These are phyloP conservation scores for Aspergillus ochraceus DNA, from an alignment of 2,329 filamentous ascomycete species.

Conservation along the genomic window DNA sequence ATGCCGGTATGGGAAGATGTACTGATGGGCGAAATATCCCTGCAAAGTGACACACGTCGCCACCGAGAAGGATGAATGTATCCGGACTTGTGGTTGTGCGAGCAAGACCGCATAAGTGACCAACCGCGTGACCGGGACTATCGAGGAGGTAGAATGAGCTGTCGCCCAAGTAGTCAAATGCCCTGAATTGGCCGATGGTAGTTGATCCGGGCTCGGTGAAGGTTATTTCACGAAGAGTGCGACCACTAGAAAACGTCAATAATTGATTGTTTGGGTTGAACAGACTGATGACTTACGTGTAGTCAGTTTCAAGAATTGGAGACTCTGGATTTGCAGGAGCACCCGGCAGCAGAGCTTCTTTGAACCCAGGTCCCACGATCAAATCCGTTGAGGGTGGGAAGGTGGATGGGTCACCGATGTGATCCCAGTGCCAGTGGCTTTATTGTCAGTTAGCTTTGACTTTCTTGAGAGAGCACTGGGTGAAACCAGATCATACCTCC, in stretches of 20 bases:
- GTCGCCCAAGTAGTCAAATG: slow-evolving; percentile 54
- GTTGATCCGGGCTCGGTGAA: background rate
- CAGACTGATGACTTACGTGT: background rate
- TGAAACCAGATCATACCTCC: slow-evolving; percentile 1
- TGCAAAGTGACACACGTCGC: background rate
- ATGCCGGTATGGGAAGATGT: slow-evolving; percentile 3
- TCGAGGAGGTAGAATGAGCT: slow-evolving; percentile 56
- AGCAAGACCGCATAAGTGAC: slow-evolving; percentile 1
- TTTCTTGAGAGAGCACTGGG: too few relatives aligned
- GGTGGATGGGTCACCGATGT: slow-evolving; percentile 16
- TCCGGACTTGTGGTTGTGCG: background rate
- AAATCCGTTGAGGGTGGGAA: slow-evolving; percentile 11
- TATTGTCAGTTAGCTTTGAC: background rate
- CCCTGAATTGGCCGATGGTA: slow-evolving; percentile 9
- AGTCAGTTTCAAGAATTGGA: slow-evolving; percentile 1
- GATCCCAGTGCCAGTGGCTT: slow-evolving; percentile 21
- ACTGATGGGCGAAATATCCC: background rate
- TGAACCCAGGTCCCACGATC: slow-evolving; percentile 12
- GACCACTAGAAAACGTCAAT: background rate
- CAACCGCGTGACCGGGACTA: slow-evolving; percentile 17
- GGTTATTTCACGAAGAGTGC: background rate
- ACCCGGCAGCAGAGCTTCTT: slow-evolving; percentile 1
- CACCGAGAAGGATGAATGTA: slow-evolving; percentile 1
- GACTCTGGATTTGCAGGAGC: slow-evolving; percentile 1
- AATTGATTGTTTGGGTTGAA: too few relatives aligned